A percentile compares a stretch with the other conserved stretches of the same genome.
Evolutionary conservation across 73 alveolate species (phyloP).

Genomic region (Tetrahymena thermophila): DNA sequence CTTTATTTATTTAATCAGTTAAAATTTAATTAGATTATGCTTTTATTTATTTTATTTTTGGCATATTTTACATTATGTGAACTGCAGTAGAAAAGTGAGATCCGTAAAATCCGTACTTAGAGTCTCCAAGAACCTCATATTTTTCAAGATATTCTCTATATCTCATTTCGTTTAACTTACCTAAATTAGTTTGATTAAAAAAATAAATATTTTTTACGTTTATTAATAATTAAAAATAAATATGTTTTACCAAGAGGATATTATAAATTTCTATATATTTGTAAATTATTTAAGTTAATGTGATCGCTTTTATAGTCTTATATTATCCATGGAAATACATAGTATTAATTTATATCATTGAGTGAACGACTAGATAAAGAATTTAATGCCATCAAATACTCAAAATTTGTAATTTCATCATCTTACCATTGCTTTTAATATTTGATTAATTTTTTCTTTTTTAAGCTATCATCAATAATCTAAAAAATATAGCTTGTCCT

Average conservation of each 20-base stretch:
- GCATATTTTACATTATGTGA: conserved; percentile 48
- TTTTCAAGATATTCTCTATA: conserved; percentile 7
- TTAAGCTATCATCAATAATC: not conserved
- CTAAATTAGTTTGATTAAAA: conserved; percentile 16
- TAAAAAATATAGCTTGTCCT: not conserved
- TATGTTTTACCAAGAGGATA: conserved; percentile 34
- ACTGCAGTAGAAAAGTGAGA: conserved; percentile 79
- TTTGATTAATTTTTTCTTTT: conserved; percentile 60
- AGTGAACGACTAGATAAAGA: conserved; percentile 55
- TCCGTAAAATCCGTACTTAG: conserved; percentile 62
- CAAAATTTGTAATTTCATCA: conserved; percentile 60
- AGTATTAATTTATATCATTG: conserved; percentile 76
- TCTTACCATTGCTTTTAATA: conserved; percentile 75
- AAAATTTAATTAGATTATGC: not conserved
- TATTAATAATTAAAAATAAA: not conserved
- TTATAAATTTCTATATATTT: conserved; percentile 62
- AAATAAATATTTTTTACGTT: not conserved
- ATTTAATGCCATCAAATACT: conserved; percentile 70
- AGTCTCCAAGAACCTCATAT: not conserved
- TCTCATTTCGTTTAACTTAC: conserved; percentile 53
- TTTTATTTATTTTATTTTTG: too few relatives aligned
- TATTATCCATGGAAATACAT: conserved; percentile 96
- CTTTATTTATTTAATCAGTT: conserved; percentile 40
- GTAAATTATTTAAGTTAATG: conserved; percentile 53
- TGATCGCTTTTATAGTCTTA: conserved; percentile 13